phyloP scores from a whole-genome alignment of 805 yeast species.

The Saturnispora zaruensis region DNA sequence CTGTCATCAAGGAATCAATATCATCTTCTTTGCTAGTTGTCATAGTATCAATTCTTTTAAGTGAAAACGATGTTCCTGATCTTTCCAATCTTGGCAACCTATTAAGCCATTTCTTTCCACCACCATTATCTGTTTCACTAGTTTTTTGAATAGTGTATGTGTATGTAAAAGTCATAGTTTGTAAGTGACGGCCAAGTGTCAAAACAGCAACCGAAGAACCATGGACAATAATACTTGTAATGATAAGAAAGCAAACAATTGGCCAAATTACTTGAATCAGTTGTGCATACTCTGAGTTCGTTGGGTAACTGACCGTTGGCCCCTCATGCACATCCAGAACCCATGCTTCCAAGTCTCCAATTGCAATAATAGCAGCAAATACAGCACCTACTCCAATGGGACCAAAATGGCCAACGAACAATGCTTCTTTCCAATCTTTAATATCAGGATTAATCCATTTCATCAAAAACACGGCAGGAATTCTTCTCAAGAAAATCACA shows the following conservation, averaged over 20 bases:
- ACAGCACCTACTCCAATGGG: constrained; percentile 52
- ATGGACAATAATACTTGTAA: constrained; percentile 50
- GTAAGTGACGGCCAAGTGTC: constrained; percentile 74
- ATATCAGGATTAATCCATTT: constrained; percentile 56
- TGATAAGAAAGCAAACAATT: constrained; percentile 41
- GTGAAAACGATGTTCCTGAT: constrained; percentile 65
- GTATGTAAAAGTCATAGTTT: constrained; percentile 88
- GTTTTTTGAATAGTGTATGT: constrained; percentile 67
- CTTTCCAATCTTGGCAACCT: constrained; percentile 75
- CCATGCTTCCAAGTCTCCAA: constrained; percentile 28
- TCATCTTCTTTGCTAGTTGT: constrained; percentile 10
- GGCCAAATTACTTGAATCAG: constrained; percentile 39
- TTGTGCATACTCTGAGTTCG: constrained; percentile 21
- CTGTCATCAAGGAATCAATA: constrained; percentile 4
- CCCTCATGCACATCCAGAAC: constrained; percentile 31
- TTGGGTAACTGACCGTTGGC: constrained; percentile 27
- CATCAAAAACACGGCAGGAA: constrained; percentile 47
- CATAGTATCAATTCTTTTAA: constrained; percentile 72
- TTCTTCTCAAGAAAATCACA: constrained; percentile 41
- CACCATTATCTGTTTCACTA: constrained; percentile 40
- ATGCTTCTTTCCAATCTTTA: constrained; percentile 56
- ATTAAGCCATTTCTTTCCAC: constrained; percentile 52
- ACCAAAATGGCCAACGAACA: constrained; percentile 69
- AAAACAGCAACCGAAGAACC: constrained; percentile 53
- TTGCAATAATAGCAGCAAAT: constrained; percentile 29